Percentiles rank a stretch among this genome's conserved stretches.
These are phyloP conservation scores for Fusarium caatingaense DNA, from an alignment of 2,329 filamentous ascomycete genomes.

Conservation along the genomic window DNA sequence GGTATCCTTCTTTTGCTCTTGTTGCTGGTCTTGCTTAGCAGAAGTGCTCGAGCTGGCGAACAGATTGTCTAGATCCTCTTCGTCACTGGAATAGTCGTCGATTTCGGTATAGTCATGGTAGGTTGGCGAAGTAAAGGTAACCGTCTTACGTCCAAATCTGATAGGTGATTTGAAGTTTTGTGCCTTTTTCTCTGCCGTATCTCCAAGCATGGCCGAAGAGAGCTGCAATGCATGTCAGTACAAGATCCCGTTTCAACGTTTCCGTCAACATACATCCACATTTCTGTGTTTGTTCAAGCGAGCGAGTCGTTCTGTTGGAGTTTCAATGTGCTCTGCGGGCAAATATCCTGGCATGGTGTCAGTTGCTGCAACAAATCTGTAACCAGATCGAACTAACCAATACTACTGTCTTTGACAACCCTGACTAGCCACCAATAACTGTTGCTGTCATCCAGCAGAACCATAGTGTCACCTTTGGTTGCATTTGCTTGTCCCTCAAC, in stretches of 20 bases:
- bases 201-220: slow-evolving; percentile 71
- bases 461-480: slow-evolving; percentile 98
- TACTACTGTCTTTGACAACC: slow-evolving; percentile 97
- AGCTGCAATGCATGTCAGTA: slow-evolving; percentile 55
- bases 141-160: slow-evolving; percentile 84
- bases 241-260: neutral
- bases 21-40: slow-evolving; percentile 39
- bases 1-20: slow-evolving; percentile 47
- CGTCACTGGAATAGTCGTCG: slow-evolving; percentile 87
- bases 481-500: slow-evolving; percentile 99
- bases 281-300: slow-evolving; percentile 98
- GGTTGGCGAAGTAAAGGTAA: slow-evolving; percentile 85
- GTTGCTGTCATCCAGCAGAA: slow-evolving; percentile 96
- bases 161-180: slow-evolving; percentile 83
- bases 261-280: slow-evolving; percentile 78
- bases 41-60: slow-evolving; percentile 49
- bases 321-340: slow-evolving; percentile 98
- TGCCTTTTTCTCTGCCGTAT: slow-evolving; percentile 79
- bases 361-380: slow-evolving; percentile 2
- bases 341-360: slow-evolving; percentile 77
- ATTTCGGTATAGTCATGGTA: slow-evolving; percentile 90
- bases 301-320: slow-evolving; percentile 92
- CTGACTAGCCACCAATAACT: slow-evolving; percentile 99
- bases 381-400: slow-evolving; percentile 63
- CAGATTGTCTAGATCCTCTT: slow-evolving; percentile 65